Conservation (phyloP, 2,329 filamentous ascomycete species). For the Colletotrichum sp. region DNA sequence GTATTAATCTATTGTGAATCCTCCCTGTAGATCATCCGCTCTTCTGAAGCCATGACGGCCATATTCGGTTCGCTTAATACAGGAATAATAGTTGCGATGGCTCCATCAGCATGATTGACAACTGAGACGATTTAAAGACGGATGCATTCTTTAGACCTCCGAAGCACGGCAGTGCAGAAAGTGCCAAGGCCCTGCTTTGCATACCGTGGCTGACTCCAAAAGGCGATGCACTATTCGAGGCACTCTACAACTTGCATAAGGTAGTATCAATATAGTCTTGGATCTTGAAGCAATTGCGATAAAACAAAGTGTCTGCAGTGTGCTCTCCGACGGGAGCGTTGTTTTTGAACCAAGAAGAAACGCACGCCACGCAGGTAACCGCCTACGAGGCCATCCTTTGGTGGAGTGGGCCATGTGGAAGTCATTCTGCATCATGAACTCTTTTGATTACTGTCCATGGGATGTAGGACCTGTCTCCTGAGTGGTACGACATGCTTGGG, state of each 20-base stretch:
- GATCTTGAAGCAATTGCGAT: background rate
- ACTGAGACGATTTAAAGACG: background rate
- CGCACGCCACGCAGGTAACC: background rate
- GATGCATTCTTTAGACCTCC: background rate
- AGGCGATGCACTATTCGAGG: background rate
- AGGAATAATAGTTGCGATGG: background rate
- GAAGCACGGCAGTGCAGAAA: background rate
- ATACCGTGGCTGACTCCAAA: background rate
- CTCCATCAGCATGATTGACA: background rate
- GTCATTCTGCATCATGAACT: background rate
- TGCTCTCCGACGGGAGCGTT: background rate
- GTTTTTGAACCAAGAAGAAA: background rate
- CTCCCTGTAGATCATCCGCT: rapidly evolving
- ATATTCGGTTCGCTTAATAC: background rate
- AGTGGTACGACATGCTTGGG: background rate
- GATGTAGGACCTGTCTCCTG: background rate
- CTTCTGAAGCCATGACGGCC: background rate
- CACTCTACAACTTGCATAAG: background rate
- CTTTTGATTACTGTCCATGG: background rate
- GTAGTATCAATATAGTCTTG: background rate
- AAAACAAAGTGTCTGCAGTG: background rate
- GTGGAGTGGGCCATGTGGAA: background rate
- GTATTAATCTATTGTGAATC: background rate
- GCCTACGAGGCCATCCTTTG: background rate
- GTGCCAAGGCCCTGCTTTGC: background rate